A percentile compares a stretch with the other conserved stretches of the same genome.
These are phyloP conservation scores for Aurinia saxatilis DNA, from an alignment of 345 rosid genomes.

Conservation along the genomic window DNA sequence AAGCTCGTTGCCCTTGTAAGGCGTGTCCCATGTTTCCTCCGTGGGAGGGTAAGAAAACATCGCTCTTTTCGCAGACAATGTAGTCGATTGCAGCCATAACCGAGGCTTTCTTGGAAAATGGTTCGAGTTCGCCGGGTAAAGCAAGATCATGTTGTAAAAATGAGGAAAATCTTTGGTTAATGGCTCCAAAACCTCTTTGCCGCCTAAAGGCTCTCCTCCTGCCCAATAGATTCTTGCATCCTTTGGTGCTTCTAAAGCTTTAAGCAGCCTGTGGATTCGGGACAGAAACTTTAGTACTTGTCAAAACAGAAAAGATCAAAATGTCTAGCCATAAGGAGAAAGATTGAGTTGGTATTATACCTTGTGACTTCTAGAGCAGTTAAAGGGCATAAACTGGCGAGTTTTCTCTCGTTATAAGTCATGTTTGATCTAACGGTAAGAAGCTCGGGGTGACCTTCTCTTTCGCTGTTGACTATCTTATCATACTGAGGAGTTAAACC, in stretches of 20 bases:
- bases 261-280: conserved; percentile 77
- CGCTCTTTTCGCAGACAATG: no score
- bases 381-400: conserved; percentile 89
- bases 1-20: no score
- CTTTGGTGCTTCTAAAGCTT: conserved; percentile 86
- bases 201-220: conserved; percentile 90
- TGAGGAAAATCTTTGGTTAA: no score
- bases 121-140: conserved; percentile 74
- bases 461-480: conserved; percentile 63
- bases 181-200: no score
- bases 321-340: not conserved
- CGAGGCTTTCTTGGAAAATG: no score
- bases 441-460: conserved; percentile 80
- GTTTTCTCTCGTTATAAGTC: no score
- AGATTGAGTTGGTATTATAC: conserved; percentile 23
- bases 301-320: not conserved
- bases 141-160: conserved; percentile 96
- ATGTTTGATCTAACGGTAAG: conserved; percentile 83
- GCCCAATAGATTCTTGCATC: conserved; percentile 99
- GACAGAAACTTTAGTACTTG: not conserved
- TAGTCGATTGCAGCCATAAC: no score
- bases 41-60: no score
- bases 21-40: no score
- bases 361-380: no score
- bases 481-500: conserved; percentile 69